Evolutionary conservation across 768 basidiomycete species (phyloP).

Genomic region (Boletellus sp.): DNA sequence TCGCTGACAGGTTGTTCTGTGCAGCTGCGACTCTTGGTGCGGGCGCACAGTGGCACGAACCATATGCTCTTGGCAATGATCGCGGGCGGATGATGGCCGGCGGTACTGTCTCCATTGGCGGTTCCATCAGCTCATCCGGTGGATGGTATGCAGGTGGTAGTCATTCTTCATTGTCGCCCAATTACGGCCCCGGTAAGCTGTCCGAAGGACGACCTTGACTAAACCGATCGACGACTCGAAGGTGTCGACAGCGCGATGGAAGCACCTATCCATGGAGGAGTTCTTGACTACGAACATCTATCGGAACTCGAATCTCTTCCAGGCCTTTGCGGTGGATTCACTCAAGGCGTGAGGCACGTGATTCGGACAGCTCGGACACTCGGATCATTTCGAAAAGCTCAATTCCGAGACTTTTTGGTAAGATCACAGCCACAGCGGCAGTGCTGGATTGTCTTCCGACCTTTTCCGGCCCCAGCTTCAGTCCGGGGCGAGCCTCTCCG

Average conservation of each 20-base stretch:
- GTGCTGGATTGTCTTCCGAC: no score
- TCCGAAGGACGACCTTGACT: not conserved
- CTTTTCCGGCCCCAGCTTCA: no score
- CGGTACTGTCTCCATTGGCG: constrained; percentile 36
- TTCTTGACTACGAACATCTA: constrained; percentile 37
- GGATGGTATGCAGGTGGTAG: constrained; percentile 52
- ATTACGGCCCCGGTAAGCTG: constrained; percentile 41
- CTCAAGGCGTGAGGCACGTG: no score
- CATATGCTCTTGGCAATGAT: constrained; percentile 38
- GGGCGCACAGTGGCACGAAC: constrained; percentile 48
- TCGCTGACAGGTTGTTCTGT: constrained; percentile 13
- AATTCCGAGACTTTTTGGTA: no score
- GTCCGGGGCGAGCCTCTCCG: no score
- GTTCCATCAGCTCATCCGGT: constrained; percentile 45
- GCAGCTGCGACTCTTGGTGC: constrained; percentile 35
- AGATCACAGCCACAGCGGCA: no score
- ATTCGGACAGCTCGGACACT: no score
- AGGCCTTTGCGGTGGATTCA: constrained; percentile 52
- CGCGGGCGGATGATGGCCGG: constrained; percentile 44
- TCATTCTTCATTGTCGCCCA: constrained; percentile 40
- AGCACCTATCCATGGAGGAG: constrained; percentile 39
- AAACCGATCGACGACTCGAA: constrained; percentile 9
- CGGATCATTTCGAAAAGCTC: no score
- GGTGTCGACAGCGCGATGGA: constrained; percentile 51
- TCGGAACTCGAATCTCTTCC: constrained; percentile 48